phyloP scores from a whole-genome alignment of 1,139 yeast species.

The Scheffersomyces cryptocercus region DNA sequence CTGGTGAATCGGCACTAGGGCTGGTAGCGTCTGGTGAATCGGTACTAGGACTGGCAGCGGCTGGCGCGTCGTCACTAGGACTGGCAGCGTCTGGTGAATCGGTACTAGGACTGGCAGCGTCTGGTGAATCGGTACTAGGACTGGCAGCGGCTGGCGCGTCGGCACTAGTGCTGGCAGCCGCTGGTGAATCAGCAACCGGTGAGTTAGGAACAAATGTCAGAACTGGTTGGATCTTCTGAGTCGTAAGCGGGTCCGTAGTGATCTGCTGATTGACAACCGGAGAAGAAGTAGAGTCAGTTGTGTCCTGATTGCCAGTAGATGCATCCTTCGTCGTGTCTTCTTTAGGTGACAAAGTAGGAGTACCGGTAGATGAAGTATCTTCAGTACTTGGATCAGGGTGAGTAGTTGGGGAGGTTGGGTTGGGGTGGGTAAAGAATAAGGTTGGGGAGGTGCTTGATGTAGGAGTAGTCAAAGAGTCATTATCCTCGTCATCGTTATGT shows the following conservation, averaged over 20 bases:
- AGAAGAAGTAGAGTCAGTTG: neutral
- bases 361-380: neutral
- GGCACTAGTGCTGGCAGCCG: neutral
- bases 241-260: too few relatives aligned
- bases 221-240: too few relatives aligned
- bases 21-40: slow-evolving; percentile 5
- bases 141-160: neutral
- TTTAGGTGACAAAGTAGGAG: neutral
- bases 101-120: slow-evolving; percentile 6
- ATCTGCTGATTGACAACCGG: neutral
- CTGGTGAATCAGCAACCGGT: neutral
- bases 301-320: too few relatives aligned
- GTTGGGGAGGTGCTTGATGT: slow-evolving; percentile 3
- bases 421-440: too few relatives aligned
- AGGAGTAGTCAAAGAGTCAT: neutral
- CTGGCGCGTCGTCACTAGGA: slow-evolving; percentile 1
- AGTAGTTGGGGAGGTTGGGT: too few relatives aligned
- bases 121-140: slow-evolving; percentile 1
- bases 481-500: too few relatives aligned
- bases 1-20: slow-evolving; percentile 4
- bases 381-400: neutral
- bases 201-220: neutral
- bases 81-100: neutral
- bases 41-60: neutral
- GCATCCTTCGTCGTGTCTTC: too few relatives aligned